Evolutionary conservation across 2,329 filamentous ascomycete genomes (phyloP).

Genomic region (Monosporascus sp.): DNA sequence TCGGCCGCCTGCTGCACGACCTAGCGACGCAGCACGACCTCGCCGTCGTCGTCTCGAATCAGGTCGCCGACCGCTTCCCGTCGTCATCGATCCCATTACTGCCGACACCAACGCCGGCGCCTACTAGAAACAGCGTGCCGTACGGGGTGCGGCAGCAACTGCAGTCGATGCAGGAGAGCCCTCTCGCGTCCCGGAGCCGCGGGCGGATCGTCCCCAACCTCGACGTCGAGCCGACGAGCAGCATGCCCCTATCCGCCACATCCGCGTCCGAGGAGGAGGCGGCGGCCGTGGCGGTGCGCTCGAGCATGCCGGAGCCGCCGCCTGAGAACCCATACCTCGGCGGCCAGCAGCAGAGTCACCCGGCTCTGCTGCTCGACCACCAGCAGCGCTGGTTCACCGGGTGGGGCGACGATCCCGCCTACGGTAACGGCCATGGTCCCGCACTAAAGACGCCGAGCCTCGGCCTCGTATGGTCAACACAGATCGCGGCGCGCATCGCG

Average conservation of each 20-base stretch:
- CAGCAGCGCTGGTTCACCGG: slow-evolving; percentile 95
- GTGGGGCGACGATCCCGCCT: slow-evolving; percentile 69
- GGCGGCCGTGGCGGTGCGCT: slow-evolving; percentile 16
- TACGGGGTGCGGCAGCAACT: slow-evolving; percentile 4
- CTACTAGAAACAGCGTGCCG: slow-evolving; percentile 11
- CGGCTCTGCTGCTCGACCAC: slow-evolving; percentile 71
- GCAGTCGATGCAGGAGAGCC: slow-evolving; percentile 39
- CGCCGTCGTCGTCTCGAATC: slow-evolving; percentile 88
- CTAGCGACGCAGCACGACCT: slow-evolving; percentile 70
- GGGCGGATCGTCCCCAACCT: slow-evolving; percentile 22
- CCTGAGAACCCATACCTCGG: slow-evolving; percentile 27
- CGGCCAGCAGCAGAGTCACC: slow-evolving; percentile 18
- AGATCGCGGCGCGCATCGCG: slow-evolving; percentile 77
- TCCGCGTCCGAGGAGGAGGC: background rate
- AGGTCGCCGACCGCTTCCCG: slow-evolving; percentile 83
- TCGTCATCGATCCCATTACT: background rate
- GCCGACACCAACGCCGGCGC: slow-evolving; percentile 3
- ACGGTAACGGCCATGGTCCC: slow-evolving; percentile 29
- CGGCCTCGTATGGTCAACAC: slow-evolving; percentile 86
- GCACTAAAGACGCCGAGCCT: slow-evolving; percentile 77
- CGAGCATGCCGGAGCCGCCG: slow-evolving; percentile 29
- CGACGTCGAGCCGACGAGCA: slow-evolving; percentile 34
- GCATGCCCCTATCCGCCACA: slow-evolving; percentile 27
- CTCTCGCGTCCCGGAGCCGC: slow-evolving; percentile 43
- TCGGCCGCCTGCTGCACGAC: slow-evolving; percentile 70